Evolutionary conservation across 2,329 filamentous ascomycete genomes (phyloP).

Genomic region (Clarireedia paspali): DNA sequence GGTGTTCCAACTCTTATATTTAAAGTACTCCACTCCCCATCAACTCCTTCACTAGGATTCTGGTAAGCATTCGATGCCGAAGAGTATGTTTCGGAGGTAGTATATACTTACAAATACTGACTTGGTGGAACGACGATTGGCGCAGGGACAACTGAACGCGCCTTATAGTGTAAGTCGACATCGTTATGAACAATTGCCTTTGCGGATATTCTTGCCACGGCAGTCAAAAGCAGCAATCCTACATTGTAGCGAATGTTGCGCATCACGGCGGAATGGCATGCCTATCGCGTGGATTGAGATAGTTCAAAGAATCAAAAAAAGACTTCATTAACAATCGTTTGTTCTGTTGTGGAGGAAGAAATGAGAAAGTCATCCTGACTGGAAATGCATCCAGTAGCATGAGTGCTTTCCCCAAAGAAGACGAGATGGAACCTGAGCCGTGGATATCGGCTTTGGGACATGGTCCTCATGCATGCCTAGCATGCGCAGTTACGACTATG

Average conservation of each 20-base stretch:
- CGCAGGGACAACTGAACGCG: constrained; percentile 2
- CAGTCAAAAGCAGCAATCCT: constrained; percentile 2
- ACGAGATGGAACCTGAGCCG: background rate
- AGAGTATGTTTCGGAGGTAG: background rate
- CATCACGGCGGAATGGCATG: background rate
- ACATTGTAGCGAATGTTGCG: background rate
- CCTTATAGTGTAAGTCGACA: background rate
- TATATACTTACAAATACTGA: constrained; percentile 31
- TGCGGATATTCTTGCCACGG: background rate
- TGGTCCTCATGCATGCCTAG: background rate
- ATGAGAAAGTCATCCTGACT: background rate
- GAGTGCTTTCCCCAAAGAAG: background rate
- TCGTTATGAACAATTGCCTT: background rate
- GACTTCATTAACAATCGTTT: background rate
- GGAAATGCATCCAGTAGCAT: background rate
- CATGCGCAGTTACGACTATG: too few relatives aligned
- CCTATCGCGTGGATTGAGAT: background rate
- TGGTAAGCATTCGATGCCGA: too few relatives aligned
- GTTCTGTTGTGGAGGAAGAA: background rate
- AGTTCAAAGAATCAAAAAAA: background rate
- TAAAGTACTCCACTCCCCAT: constrained; percentile 66
- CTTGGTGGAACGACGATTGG: constrained; percentile 30
- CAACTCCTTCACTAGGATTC: constrained; percentile 34
- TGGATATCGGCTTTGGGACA: background rate
- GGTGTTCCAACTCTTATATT: constrained; percentile 48